Evolutionary conservation across 1,284 basidiomycete genomes (phyloP), one percentile per base, ranked within the genome.

Genomic region (Irpex lacteus): DNA sequence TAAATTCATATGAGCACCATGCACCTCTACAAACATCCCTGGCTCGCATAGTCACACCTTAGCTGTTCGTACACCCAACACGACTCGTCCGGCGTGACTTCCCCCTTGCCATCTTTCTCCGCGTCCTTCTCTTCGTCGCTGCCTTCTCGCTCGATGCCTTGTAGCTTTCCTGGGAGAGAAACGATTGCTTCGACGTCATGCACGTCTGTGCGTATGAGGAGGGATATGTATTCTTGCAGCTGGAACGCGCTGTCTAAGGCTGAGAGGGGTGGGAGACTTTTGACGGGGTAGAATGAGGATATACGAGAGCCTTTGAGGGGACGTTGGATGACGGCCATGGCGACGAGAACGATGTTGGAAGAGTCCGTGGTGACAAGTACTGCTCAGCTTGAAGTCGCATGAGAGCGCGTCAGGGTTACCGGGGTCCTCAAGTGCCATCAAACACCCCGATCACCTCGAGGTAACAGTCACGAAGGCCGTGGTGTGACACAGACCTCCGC

Each of bases 1-100:
- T 2, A 13, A 54, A 37, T 66, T 13, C 70, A 63, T 19, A 63
- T 34, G 11, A 32, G 18, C 49, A 26, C 66, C 53, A 68, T 60
- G 61, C 21, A 26, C 5, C 55, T 21, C n/a, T 49, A 18, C 49
- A n/a, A 56, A 13, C 54, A 11, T 2, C 2, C 21, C 11, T 2
- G 11, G 36, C 34, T 4, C 52, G 57, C 21, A 38, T 34, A 32
- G 47, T 75, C 86, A 67, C 63, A 95, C 94, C 95, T 81, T 6
- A 98, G 78, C 70, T 98, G 96, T 74, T 98, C 96, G 72, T 96
- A 98, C 66, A 98, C 89, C 96, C 96, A 98, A 73, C 95, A 95
- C 6, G 86, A 84, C 71, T 89, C 86, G 74, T 94, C 92, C 2
- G 92, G 88, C n/a, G 78, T 75, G 4, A 85, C 75, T 59, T 87